Percentiles rank a stretch among this genome's conserved stretches.
Evolutionary conservation across 2,329 filamentous ascomycete genomes (phyloP).

Genomic region (Helminthosporium solani): DNA sequence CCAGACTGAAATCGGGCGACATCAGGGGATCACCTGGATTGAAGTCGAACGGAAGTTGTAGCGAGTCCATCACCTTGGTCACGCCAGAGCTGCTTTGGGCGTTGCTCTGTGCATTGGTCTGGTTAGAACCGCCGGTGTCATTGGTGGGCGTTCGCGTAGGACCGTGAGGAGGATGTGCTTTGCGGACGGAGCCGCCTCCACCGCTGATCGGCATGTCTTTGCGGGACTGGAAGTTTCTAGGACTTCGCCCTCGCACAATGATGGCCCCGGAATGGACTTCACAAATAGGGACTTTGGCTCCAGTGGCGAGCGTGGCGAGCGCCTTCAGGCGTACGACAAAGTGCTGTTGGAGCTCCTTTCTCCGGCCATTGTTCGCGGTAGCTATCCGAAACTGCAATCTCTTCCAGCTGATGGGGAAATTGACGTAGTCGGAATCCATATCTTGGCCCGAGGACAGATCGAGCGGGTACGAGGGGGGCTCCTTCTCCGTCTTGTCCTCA

Average conservation of each 20-base stretch:
- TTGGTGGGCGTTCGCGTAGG: constrained; percentile 40
- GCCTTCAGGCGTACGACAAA: constrained; percentile 89
- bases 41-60: constrained; percentile 45
- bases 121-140: constrained; percentile 33
- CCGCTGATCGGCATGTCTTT: constrained; percentile 89
- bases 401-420: constrained; percentile 92
- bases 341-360: constrained; percentile 94
- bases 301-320: constrained; percentile 77
- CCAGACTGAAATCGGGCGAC: constrained; percentile 44
- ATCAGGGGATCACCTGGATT: constrained; percentile 44
- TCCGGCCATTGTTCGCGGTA: constrained; percentile 91
- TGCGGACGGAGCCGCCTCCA: constrained; percentile 74
- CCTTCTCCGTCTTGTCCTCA: constrained; percentile 73
- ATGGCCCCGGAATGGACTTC: constrained; percentile 88
- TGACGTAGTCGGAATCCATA: constrained; percentile 78
- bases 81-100: constrained; percentile 16
- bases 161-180: constrained; percentile 47
- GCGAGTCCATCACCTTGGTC: constrained; percentile 37
- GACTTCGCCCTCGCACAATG: constrained; percentile 89
- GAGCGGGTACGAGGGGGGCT: constrained; percentile 79
- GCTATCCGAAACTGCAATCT: constrained; percentile 91
- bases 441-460: constrained; percentile 66
- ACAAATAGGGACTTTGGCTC: constrained; percentile 76
- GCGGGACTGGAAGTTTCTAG: constrained; percentile 88
- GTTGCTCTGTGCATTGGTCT: constrained; percentile 23